phyloP scores from a whole-genome alignment of 495 filamentous ascomycete genomes.

The Trichoderma asperelloides region DNA sequence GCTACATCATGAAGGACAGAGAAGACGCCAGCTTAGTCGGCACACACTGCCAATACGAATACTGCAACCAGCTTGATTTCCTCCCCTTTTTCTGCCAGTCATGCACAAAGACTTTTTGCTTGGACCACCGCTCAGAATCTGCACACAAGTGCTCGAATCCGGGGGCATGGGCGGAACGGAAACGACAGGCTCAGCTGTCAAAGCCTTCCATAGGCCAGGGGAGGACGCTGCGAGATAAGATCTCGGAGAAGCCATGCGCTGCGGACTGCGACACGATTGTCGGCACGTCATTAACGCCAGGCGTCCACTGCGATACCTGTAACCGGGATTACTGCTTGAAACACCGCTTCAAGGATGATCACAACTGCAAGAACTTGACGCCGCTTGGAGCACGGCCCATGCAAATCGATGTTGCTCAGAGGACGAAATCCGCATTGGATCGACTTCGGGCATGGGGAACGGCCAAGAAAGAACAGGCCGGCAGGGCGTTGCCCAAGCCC shows the following conservation, averaged over 20 bases:
- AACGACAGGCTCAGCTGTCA: constrained; percentile 46
- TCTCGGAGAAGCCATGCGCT: constrained; percentile 51
- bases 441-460: constrained; percentile 49
- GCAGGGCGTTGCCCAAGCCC: constrained; percentile 43
- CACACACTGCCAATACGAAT: constrained; percentile 79
- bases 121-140: constrained; percentile 86
- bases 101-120: constrained; percentile 77
- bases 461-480: constrained; percentile 37
- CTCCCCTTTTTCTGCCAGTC: constrained; percentile 91
- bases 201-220: constrained; percentile 36
- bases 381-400: constrained; percentile 58
- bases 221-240: constrained; percentile 32
- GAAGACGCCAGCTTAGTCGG: constrained; percentile 79
- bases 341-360: constrained; percentile 79
- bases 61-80: constrained; percentile 93
- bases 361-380: constrained; percentile 63
- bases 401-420: constrained; percentile 24
- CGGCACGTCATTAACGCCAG: constrained; percentile 68
- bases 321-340: constrained; percentile 84
- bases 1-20: constrained; percentile 46
- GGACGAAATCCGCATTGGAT: constrained; percentile 59
- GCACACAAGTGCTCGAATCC: constrained; percentile 71
- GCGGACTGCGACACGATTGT: constrained; percentile 75
- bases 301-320: constrained; percentile 72
- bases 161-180: constrained; percentile 76